These are phyloP conservation scores for Cutaneotrichosporon sp. DNA, from an alignment of 1,284 basidiomycete genomes.

Conservation along the genomic window DNA sequence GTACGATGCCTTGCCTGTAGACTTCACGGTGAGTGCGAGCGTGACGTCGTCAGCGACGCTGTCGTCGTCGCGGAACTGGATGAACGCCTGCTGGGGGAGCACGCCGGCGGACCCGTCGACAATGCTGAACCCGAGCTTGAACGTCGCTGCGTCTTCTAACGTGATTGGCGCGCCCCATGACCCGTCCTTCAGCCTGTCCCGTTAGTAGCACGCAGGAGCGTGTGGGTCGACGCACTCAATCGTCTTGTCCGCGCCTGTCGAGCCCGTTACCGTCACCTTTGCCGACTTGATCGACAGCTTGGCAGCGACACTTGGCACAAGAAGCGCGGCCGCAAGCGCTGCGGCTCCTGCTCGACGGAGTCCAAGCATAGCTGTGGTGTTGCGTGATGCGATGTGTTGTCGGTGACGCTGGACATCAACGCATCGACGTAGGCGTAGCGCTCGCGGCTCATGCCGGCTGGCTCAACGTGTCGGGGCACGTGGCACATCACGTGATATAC, in stretches of 20 bases:
- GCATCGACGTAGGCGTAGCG: too few species aligned
- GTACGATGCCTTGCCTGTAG: slow-evolving; percentile 4
- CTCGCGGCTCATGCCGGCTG: too few species aligned
- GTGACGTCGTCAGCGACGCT: not conserved
- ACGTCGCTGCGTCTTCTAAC: not conserved
- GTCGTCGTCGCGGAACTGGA: slow-evolving; percentile 1
- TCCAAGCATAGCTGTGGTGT: not conserved
- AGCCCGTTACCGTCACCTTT: not conserved
- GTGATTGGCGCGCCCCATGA: not conserved
- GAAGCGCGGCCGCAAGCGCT: not conserved
- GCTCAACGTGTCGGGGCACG: too few species aligned
- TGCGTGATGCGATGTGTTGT: not conserved
- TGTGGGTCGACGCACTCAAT: not conserved
- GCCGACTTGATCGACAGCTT: not conserved
- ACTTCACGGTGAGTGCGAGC: slow-evolving; percentile 3
- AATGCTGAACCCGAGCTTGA: slow-evolving; percentile 8
- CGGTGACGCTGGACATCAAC: too few species aligned
- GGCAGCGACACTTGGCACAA: not conserved
- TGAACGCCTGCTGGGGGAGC: slow-evolving; percentile 5
- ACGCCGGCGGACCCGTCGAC: not conserved
- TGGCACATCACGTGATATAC: too few species aligned
- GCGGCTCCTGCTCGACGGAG: not conserved
- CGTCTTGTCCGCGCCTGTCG: not conserved
- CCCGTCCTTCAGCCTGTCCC: not conserved
- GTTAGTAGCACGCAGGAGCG: too few species aligned